Percentiles rank a stretch among this genome's conserved stretches.
These are phyloP conservation scores for Lolium perenne DNA, from an alignment of 176 grass and related monocot genomes.

Conservation along the genomic window DNA sequence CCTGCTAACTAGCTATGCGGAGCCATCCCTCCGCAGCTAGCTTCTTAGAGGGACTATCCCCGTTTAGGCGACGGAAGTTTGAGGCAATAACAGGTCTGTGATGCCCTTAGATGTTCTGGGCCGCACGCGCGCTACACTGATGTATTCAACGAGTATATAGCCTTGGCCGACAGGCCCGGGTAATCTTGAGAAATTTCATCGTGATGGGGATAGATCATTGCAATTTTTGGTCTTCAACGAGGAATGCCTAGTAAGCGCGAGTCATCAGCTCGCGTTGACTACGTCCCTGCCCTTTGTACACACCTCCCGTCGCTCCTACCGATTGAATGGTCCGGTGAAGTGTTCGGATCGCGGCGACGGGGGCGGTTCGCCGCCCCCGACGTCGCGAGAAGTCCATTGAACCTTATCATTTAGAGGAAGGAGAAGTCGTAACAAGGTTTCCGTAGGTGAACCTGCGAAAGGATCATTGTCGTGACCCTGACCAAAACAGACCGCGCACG, in stretches of 20 bases:
- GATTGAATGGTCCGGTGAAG: no score
- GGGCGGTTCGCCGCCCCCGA: no score
- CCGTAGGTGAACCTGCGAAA: no score
- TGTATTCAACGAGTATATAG: conserved; percentile 42
- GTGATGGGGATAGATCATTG: conserved; percentile 77
- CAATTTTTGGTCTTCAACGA: conserved; percentile 74
- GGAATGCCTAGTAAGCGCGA: conserved; percentile 72
- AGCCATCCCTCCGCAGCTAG: conserved; percentile 69
- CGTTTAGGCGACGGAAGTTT: conserved; percentile 71
- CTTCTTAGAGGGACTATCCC: conserved; percentile 93
- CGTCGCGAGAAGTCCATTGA: conserved; percentile 37
- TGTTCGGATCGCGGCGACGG: no score
- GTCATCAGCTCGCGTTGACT: no score
- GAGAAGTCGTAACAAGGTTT: conserved; percentile 70
- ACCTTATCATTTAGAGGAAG: conserved; percentile 67
- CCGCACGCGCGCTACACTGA: conserved; percentile 64
- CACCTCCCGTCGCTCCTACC: no score
- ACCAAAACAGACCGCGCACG: no score
- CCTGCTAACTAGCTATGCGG: conserved; percentile 63
- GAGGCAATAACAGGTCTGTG: conserved; percentile 76
- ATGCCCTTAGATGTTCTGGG: conserved; percentile 83
- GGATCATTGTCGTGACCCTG: no score
- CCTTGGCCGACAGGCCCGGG: conserved; percentile 39
- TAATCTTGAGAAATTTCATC: conserved; percentile 57
- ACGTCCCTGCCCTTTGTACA: no score